Evolutionary conservation across 345 rosid species (phyloP).

Genomic region (Salix viminalis): DNA sequence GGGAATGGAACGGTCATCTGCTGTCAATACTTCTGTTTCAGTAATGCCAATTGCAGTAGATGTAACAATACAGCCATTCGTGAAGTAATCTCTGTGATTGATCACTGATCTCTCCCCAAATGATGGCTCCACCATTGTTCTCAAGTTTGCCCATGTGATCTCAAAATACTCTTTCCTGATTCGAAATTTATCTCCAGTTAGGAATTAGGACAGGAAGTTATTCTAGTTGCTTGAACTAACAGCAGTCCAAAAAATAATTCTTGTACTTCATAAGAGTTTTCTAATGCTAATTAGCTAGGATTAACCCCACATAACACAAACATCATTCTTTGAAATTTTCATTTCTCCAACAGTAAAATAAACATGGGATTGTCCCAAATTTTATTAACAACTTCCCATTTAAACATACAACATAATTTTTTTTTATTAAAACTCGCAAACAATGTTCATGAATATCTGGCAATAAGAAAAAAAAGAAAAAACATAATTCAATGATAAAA

Average conservation of each 20-base stretch:
- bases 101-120: conserved; percentile 65
- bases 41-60: conserved; percentile 59
- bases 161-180: conserved; percentile 91
- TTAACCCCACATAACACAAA: not conserved
- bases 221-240: too few relatives aligned
- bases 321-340: not conserved
- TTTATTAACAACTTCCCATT: not conserved
- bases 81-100: conserved; percentile 60
- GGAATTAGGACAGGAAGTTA: not conserved
- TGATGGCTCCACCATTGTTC: conserved; percentile 80
- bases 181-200: not conserved
- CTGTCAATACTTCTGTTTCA: conserved; percentile 51
- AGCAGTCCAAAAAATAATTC: too few relatives aligned
- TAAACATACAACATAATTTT: not conserved
- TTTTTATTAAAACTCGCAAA: too few relatives aligned
- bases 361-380: not conserved
- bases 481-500: not conserved
- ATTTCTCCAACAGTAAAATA: not conserved
- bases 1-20: conserved; percentile 37
- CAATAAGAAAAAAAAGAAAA: not conserved
- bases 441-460: not conserved
- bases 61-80: conserved; percentile 49
- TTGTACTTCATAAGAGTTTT: too few relatives aligned
- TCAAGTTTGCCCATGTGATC: conserved; percentile 78
- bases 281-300: too few relatives aligned